These are phyloP conservation scores for Thecaphora thlaspeos DNA, from an alignment of 1,284 basidiomycete genomes.

Conservation along the genomic window DNA sequence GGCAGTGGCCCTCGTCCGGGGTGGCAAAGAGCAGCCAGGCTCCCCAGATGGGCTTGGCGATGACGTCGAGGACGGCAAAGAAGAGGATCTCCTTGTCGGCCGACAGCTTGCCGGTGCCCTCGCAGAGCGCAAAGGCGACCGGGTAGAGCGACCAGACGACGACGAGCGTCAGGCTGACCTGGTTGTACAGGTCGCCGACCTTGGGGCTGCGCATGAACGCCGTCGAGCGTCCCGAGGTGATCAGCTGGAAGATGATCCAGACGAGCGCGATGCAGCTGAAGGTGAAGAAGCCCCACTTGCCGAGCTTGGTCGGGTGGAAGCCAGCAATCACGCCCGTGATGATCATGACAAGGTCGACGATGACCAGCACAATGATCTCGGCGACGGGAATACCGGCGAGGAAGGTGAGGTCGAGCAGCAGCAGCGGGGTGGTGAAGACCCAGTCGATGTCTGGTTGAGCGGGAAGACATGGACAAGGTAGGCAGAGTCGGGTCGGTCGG, in stretches of 20 bases:
- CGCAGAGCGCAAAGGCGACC: slow-evolving; percentile 40
- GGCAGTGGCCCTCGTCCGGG: slow-evolving; percentile 45
- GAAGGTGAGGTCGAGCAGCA: slow-evolving; percentile 44
- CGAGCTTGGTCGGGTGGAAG: slow-evolving; percentile 40
- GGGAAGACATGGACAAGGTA: neutral
- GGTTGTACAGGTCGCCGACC: slow-evolving; percentile 47
- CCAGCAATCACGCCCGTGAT: slow-evolving; percentile 43
- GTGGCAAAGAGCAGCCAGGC: slow-evolving; percentile 38
- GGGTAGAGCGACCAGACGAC: slow-evolving; percentile 44
- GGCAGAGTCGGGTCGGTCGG: no score
- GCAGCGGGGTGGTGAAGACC: slow-evolving; percentile 41
- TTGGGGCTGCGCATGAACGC: slow-evolving; percentile 45
- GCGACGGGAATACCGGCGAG: slow-evolving; percentile 44
- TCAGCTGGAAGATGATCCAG: slow-evolving; percentile 32
- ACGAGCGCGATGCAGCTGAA: slow-evolving; percentile 37
- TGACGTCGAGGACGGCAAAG: slow-evolving; percentile 46
- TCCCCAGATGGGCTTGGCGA: slow-evolving; percentile 49
- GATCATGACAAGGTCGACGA: slow-evolving; percentile 46
- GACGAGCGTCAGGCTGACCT: slow-evolving; percentile 42
- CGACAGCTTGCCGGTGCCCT: slow-evolving; percentile 40
- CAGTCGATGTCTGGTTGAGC: slow-evolving; percentile 40
- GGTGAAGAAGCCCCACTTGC: slow-evolving; percentile 47
- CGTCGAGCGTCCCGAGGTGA: slow-evolving; percentile 38
- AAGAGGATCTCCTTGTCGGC: slow-evolving; percentile 43
- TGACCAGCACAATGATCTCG: slow-evolving; percentile 40